A percentile compares a stretch with the other conserved stretches of the same genome.
phyloP scores from a whole-genome alignment of 305 asterid species.

The Stenogyne calaminthoides region DNA sequence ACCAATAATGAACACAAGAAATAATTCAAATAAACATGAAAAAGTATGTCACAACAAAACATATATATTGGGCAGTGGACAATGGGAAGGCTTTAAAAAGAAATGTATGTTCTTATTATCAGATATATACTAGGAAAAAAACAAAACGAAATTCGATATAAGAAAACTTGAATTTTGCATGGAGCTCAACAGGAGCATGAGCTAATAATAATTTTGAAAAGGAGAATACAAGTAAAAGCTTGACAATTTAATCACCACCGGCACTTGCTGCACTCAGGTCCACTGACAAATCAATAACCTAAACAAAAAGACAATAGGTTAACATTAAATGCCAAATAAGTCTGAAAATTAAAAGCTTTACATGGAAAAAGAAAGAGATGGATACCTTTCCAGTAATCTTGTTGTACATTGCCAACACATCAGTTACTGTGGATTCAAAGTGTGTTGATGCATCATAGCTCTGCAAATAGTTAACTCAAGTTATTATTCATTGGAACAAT shows the following conservation, averaged over 20 bases:
- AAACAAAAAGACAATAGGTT: not conserved
- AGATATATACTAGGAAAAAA: not conserved
- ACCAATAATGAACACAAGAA: not conserved
- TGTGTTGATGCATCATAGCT: conserved; percentile 90
- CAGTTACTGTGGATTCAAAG: conserved; percentile 85
- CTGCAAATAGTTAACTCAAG: conserved; percentile 45
- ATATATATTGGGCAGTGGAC: not conserved
- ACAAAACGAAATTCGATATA: not conserved
- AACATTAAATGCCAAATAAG: not conserved
- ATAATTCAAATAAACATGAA: not conserved
- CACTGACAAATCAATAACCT: conserved; percentile 89
- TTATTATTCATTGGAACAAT: not conserved
- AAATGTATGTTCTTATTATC: conserved; percentile 23
- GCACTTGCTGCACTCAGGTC: conserved; percentile 97
- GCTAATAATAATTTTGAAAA: not conserved
- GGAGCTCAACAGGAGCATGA: conserved; percentile 25
- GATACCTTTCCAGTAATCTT: conserved; percentile 91
- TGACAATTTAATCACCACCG: conserved; percentile 48
- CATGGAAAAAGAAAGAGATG: not conserved
- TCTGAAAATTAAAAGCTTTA: not conserved
- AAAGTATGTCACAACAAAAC: not conserved
- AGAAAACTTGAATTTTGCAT: conserved; percentile 1
- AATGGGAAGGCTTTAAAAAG: not conserved
- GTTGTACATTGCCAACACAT: conserved; percentile 81
- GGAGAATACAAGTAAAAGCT: conserved; percentile 1